Percentiles rank a stretch among this genome's conserved stretches.
These are phyloP conservation scores for Amborella trichopoda DNA, from an alignment of 164 flowering plant genomes.

Conservation along the genomic window DNA sequence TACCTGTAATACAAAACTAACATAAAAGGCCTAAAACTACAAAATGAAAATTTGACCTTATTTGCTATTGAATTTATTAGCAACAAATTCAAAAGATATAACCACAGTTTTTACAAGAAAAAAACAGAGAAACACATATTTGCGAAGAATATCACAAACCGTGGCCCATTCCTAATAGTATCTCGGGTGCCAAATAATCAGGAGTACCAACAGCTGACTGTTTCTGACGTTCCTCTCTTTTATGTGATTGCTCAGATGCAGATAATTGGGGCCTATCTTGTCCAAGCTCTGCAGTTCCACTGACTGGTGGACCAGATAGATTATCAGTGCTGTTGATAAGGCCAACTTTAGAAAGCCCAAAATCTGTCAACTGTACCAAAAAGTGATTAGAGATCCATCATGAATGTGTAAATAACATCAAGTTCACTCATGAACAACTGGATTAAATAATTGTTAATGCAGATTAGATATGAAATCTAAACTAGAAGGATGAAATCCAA, in stretches of 20 bases:
- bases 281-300: constrained; percentile 28
- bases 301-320: constrained; percentile 57
- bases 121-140: neutral
- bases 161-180: constrained; percentile 99
- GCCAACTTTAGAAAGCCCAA: constrained; percentile 98
- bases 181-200: constrained; percentile 99
- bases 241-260: constrained; percentile 19
- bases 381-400: no score
- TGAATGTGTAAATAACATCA: no score
- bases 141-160: constrained; percentile 29
- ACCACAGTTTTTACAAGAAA: no score
- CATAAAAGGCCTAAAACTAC: neutral
- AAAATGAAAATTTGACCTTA: neutral
- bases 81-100: no score
- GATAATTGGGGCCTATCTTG: constrained; percentile 34
- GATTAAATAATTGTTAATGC: no score
- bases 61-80: no score
- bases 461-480: no score
- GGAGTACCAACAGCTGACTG: constrained; percentile 96
- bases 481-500: no score
- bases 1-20: constrained; percentile 35
- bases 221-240: constrained; percentile 61
- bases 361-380: constrained; percentile 99
- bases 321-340: constrained; percentile 95
- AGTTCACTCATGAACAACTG: no score